Conservation (phyloP, 805 yeast species). For the Maudiozyma saulgeensis region DNA sequence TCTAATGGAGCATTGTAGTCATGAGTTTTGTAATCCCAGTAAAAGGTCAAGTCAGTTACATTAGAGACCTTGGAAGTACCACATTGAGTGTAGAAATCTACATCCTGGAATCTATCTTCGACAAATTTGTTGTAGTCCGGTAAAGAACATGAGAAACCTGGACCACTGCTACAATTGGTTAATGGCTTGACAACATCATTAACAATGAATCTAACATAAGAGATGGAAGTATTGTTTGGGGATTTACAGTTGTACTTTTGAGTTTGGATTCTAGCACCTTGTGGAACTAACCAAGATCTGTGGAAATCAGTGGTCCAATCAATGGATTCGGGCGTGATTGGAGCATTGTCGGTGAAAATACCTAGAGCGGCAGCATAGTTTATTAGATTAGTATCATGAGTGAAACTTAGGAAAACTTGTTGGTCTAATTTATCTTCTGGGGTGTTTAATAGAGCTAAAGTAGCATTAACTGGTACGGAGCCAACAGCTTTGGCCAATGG, state of each 20-base stretch:
- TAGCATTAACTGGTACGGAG: constrained; percentile 44
- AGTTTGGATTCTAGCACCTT: constrained; percentile 45
- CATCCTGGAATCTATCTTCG: constrained; percentile 23
- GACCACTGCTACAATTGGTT: constrained; percentile 41
- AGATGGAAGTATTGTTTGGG: constrained; percentile 16
- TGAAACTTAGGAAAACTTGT: constrained; percentile 56
- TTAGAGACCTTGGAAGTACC: constrained; percentile 12
- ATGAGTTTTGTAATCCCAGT: constrained; percentile 7
- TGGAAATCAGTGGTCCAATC: constrained; percentile 26
- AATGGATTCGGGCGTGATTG: constrained; percentile 36
- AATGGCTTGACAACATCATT: constrained; percentile 50
- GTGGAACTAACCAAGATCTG: constrained; percentile 42
- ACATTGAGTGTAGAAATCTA: constrained; percentile 29
- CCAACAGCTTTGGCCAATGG: constrained; percentile 51
- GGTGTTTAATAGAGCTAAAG: constrained; percentile 40
- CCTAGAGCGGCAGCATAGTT: constrained; percentile 59
- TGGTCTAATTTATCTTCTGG: constrained; percentile 39
- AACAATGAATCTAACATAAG: constrained; percentile 38
- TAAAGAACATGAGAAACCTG: constrained; percentile 41
- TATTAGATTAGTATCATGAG: constrained; percentile 65
- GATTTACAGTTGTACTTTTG: constrained; percentile 39
- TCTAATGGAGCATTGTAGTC: background rate
- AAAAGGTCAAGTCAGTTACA: constrained; percentile 16
- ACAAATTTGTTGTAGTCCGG: constrained; percentile 28
- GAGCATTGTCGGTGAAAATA: constrained; percentile 30